Conservation (phyloP, 257 asterid species). For the Schizonepeta tenuifolia region DNA sequence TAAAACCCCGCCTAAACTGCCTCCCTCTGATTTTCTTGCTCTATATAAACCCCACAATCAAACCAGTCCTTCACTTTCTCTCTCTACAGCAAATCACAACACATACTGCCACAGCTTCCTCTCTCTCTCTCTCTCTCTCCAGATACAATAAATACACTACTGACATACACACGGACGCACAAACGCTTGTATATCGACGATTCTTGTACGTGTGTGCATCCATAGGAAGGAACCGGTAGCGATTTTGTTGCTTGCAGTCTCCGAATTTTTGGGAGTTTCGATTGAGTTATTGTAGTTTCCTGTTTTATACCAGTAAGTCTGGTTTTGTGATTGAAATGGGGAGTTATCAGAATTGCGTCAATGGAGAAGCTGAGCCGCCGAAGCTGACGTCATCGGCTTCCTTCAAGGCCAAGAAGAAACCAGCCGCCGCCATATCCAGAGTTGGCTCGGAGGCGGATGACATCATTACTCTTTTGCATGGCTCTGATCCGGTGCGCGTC, state of each 20-base stretch:
- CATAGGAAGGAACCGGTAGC: conserved; percentile 28
- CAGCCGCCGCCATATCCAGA: conserved; percentile 36
- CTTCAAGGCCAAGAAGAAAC: conserved; percentile 56
- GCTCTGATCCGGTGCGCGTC: conserved; percentile 87
- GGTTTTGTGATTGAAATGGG: conserved; percentile 40
- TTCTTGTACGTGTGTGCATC: conserved; percentile 20
- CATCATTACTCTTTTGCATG: conserved; percentile 63
- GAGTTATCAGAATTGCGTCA: conserved; percentile 36
- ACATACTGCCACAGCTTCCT: conserved; percentile 30
- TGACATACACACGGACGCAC: conserved; percentile 11
- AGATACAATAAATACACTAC: neutral
- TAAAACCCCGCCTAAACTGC: conserved; percentile 57
- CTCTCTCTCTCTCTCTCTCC: conserved; percentile 22
- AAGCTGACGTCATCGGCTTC: conserved; percentile 53
- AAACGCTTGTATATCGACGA: neutral
- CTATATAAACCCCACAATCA: conserved; percentile 34
- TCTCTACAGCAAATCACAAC: conserved; percentile 38
- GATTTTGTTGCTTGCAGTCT: conserved; percentile 31
- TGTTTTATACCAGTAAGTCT: neutral
- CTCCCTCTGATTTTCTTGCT: conserved; percentile 25
- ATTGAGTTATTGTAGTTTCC: conserved; percentile 14
- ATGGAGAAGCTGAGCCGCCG: conserved; percentile 55
- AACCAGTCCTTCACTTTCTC: conserved; percentile 30
- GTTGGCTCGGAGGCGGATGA: conserved; percentile 65
- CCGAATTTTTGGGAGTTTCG: conserved; percentile 29